Base-by-base conservation (phyloP, 371 early-diverging fungal genomes). In the Actinomucor elegans region DNA sequence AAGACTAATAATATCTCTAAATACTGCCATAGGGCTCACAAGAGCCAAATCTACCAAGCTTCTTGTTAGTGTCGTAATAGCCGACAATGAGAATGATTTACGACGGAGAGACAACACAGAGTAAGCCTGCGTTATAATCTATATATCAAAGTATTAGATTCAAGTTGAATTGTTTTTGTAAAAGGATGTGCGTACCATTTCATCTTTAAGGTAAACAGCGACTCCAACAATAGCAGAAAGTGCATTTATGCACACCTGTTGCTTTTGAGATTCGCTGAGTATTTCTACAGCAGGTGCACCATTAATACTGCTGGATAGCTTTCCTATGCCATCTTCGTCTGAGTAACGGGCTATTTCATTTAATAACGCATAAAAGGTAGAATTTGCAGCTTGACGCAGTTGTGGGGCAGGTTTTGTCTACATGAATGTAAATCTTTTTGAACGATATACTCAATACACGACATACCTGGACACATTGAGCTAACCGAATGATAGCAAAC, bases 171-270 rank as follows among this genome's bases (percentile, higher is more conserved):
- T 20, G 14, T 18, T 27, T 5, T 41, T 0, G 26, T 27, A 17
- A 12, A 28, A 7, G 12, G 28, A 36, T n/a, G 9, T 15, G 57
- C 58, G 38, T 73, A 79, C 79, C 48, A 79, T 64, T 41, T 86
- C 83, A 55, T 84, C 77, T 52, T 79, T 78, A n/a, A 86, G 67
- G 17, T 79, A 73, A 14, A 78, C 77, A n/a, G 84, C 80, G n/a
- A 89, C 77, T 47, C 79, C 83, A 21, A 86, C 72, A 58, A 87
- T 83, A 18, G 86, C 81, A 10, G 72, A 69, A 23, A 86, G 60
- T 28, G 79, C 76, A 59, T 83, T 84, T 32, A 69, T 76, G 40
- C 73, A 80, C 18, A 84, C 71, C 61, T 83, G 70, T 20, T 77
- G 71, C 28, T 76, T 71, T 56, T 80, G 80, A 10, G 57, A 65